These are phyloP conservation scores for Acacia pycnantha DNA, from an alignment of 331 rosid species.

Conservation along the genomic window DNA sequence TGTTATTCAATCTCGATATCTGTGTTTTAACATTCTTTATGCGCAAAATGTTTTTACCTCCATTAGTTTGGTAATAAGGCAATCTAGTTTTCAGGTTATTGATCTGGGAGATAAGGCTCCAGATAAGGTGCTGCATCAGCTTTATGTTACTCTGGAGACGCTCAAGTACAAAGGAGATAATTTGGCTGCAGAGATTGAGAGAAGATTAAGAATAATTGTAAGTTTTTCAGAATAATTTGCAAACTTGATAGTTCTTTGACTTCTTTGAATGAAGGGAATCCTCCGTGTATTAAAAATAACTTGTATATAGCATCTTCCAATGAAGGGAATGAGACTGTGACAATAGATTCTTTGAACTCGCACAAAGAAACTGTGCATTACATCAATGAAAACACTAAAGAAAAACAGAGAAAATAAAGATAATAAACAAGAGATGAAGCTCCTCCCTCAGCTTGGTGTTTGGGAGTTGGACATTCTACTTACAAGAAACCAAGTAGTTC, in stretches of 20 bases:
- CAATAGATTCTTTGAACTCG: neutral
- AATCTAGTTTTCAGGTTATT: constrained; percentile 54
- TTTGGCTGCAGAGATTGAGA: constrained; percentile 66
- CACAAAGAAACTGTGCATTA: neutral
- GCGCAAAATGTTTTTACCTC: neutral
- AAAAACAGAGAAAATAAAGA: neutral
- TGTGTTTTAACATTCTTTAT: neutral
- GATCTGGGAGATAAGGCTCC: constrained; percentile 77
- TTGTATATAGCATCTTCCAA: neutral
- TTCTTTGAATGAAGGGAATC: no score
- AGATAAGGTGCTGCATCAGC: constrained; percentile 71
- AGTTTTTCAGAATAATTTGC: constrained; percentile 27
- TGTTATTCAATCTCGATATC: neutral
- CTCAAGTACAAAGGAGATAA: constrained; percentile 55
- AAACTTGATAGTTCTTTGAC: neutral
- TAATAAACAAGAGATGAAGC: neutral
- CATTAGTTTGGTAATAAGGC: neutral
- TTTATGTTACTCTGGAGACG: constrained; percentile 54
- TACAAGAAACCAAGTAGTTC: neutral
- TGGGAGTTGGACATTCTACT: neutral
- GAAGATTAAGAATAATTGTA: constrained; percentile 67
- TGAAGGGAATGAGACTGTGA: neutral
- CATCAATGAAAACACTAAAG: neutral
- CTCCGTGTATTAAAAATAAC: neutral
- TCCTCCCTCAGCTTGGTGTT: neutral